A percentile compares a stretch with the other conserved stretches of the same genome.
Conservation (phyloP, 2,329 filamentous ascomycete species). For the Stagonosporopsis vannaccii region DNA sequence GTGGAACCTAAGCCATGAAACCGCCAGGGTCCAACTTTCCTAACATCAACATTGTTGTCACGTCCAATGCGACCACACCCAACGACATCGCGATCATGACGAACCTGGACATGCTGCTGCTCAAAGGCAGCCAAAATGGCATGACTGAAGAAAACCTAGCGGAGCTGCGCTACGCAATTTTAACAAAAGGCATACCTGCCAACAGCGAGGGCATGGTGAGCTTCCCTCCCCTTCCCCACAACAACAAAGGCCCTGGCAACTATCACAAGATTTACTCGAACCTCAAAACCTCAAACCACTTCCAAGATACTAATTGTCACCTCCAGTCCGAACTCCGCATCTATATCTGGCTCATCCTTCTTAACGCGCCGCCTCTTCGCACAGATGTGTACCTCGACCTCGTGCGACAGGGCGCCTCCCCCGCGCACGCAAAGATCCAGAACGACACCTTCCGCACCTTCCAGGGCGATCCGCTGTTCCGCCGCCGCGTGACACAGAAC, state of each 20-base stretch:
- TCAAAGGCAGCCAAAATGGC: slow-evolving; percentile 78
- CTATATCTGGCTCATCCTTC: slow-evolving; percentile 94
- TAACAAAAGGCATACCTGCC: slow-evolving; percentile 77
- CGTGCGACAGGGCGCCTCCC: slow-evolving; percentile 90
- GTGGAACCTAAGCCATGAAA: not conserved
- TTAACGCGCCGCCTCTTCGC: slow-evolving; percentile 82
- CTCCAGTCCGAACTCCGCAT: slow-evolving; percentile 86
- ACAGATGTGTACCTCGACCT: slow-evolving; percentile 90
- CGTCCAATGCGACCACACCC: slow-evolving; percentile 4
- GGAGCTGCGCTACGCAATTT: slow-evolving; percentile 74
- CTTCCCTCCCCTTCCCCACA: not conserved
- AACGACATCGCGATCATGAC: slow-evolving; percentile 39
- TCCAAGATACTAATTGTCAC: slow-evolving; percentile 6
- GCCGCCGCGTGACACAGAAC: slow-evolving; percentile 92
- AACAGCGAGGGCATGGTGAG: slow-evolving; percentile 82
- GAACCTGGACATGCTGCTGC: slow-evolving; percentile 75
- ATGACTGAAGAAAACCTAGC: slow-evolving; percentile 72
- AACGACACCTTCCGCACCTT: slow-evolving; percentile 98
- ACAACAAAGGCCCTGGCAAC: slow-evolving; percentile 1
- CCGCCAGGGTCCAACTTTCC: slow-evolving; percentile 11
- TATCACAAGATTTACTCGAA: not conserved
- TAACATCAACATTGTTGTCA: slow-evolving; percentile 4
- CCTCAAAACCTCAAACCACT: not conserved
- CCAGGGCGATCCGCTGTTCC: slow-evolving; percentile 96
- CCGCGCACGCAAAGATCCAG: slow-evolving; percentile 95